Evolutionary conservation across 345 rosid species (phyloP), one percentile per base, ranked within the genome.

Genomic region (Salix dunnii): DNA sequence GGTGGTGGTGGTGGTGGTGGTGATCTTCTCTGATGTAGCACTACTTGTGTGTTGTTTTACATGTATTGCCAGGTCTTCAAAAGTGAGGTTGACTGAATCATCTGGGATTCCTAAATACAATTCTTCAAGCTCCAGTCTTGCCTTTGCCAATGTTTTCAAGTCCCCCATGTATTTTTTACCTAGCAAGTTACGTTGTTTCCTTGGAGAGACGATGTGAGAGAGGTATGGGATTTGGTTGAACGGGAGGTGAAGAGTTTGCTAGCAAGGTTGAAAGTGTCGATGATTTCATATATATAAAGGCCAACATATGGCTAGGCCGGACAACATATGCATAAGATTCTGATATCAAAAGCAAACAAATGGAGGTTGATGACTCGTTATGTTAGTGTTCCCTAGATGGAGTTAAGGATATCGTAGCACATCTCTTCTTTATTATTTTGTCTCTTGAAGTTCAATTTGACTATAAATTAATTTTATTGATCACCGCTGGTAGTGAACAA

Each of bases 41-140:
- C 35, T 13, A 14, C 38, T 60, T 64, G 75, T 30, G 35, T 67
- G 71, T 61, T 75, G 80, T 38, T 83, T 71, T 7, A 90, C 75
- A 7, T 51, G 58, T 6, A 84, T 67, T 4, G 85, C 89, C 7
- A 90, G 72, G 79, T 89, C 92, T 76, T 86, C 86, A 78, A 90
- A 89, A 21, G 91, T 90, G 62, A 90, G 90, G 74, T 90, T 86
- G 11, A 90, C 92, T 0, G 94, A 90, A 20, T 89, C 94, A 72
- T 90, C 94, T 4, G 92, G 92, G 73, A 89, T 79, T 60, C 94
- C 91, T 7, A 72, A 78, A 66, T 90, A 90, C 33, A 89, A 48
- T 14, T 89, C 89, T 80, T 90, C 94, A 12, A 89, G 94, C 82
- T 90, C 92, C 83, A 77, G 61, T 48, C 83, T 83, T 53, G 86